Base-by-base conservation (phyloP, 2,329 filamentous ascomycete genomes). In the Aspergillus melleus region DNA sequence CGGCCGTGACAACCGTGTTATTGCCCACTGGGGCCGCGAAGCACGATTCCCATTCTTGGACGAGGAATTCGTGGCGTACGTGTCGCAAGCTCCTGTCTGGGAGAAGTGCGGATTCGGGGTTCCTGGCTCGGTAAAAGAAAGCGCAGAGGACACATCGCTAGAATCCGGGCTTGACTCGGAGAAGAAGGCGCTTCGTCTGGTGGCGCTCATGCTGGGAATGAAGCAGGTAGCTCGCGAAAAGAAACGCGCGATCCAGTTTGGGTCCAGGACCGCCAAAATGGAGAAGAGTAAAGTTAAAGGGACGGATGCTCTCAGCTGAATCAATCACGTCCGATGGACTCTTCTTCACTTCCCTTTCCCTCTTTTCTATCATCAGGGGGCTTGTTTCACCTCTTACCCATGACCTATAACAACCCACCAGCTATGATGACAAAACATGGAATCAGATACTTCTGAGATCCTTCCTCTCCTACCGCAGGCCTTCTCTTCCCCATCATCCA, bases 211-310 rank as follows among this genome's bases (percentile, higher is more conserved):
- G 30, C 76, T 97, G 39, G 90, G 88, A 3, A 88, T 98, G 85
- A 74, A 74, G 2, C 78, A 76, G 6, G 90, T 92, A 1, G 88
- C 94, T 4, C 79, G 79, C n/a, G 93, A 98, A 76, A 96, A 95
- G 83, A 99, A 99, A 78, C 84, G 93, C 70, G 94, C 94, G 19
- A 92, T 93, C 59, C 91, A 95, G 75, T 95, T 95, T 70, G 91
- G 91, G 14, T 87, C 91, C 3, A 82, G 90, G 66, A 93, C 90
- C 3, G 91, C 91, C 14, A 95, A 93, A 79, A 93, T 94, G 87
- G 88, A 92, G 71, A 77, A 70, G 51, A 77, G 80, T 42, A 86
- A 81, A 68, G 84, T 84, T 12, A 92, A 89, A 68, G 90, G 90
- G 0, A 92, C 90, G 3, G 84, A 86, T 51, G 67, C 85, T 6